Evolutionary conservation across 2,329 filamentous ascomycete genomes (phyloP).

Genomic region (Hirsutella minnesotensis): DNA sequence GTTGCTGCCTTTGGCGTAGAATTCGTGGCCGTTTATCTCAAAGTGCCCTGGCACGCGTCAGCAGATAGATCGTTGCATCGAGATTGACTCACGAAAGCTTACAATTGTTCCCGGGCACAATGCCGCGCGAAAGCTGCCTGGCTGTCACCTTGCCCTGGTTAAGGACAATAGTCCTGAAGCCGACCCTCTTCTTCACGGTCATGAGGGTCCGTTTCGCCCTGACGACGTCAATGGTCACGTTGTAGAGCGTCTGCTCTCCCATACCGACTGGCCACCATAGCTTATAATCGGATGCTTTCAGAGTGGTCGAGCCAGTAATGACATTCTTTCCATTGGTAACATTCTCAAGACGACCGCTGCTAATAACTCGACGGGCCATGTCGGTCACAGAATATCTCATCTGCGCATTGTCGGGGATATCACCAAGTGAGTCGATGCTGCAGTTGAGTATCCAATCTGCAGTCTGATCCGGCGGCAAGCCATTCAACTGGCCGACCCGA

Average conservation of each 20-base stretch:
- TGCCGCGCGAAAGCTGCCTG: constrained; percentile 38
- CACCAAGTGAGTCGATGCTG: constrained; percentile 44
- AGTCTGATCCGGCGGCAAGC: constrained; percentile 42
- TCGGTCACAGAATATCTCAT: constrained; percentile 36
- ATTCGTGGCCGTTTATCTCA: constrained; percentile 44
- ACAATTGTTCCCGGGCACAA: constrained; percentile 28
- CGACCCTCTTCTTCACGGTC: constrained; percentile 37
- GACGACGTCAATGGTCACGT: constrained; percentile 37
- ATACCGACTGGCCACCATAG: constrained; percentile 49
- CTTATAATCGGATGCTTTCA: not conserved
- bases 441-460: constrained; percentile 49
- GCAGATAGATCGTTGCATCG: too few species aligned
- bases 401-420: constrained; percentile 25
- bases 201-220: constrained; percentile 17
- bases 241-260: constrained; percentile 45
- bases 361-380: too few species aligned
- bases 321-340: too few species aligned
- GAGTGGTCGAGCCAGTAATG: too few species aligned
- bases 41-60: constrained; percentile 28
- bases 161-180: constrained; percentile 34
- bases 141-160: constrained; percentile 43
- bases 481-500: constrained; percentile 44
- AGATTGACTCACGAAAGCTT: too few species aligned
- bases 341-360: too few species aligned
- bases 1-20: constrained; percentile 34